phyloP scores from a whole-genome alignment of 495 filamentous ascomycete species.

The Penicillium longicatenatum region DNA sequence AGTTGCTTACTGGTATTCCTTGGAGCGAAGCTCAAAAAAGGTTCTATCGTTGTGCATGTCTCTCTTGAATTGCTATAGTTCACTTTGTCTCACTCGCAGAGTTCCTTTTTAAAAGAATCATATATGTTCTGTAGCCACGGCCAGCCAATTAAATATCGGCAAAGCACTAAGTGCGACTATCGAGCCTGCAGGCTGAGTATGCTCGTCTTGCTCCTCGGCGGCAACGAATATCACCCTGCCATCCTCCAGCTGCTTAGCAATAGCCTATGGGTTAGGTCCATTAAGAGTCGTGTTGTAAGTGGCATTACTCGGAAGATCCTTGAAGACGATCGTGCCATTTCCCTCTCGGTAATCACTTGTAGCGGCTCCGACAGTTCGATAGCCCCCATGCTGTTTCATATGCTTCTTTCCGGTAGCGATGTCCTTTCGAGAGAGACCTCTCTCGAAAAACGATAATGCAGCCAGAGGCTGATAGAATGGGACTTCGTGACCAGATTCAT shows the following conservation, averaged over 20 bases:
- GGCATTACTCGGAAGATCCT: slow-evolving; percentile 47
- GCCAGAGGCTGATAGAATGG: slow-evolving; percentile 69
- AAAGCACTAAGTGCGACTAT: too few relatives aligned
- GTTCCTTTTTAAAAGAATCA: too few relatives aligned
- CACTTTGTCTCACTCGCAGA: too few relatives aligned
- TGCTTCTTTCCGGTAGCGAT: slow-evolving; percentile 58
- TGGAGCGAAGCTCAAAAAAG: too few relatives aligned
- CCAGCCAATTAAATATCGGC: too few relatives aligned
- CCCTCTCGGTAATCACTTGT: slow-evolving; percentile 60
- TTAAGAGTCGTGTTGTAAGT: slow-evolving; percentile 60
- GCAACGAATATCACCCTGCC: background rate
- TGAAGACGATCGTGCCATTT: slow-evolving; percentile 55
- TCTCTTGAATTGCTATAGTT: too few relatives aligned
- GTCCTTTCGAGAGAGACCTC: slow-evolving; percentile 56
- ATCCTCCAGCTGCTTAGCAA: background rate
- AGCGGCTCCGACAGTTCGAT: slow-evolving; percentile 50
- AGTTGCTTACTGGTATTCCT: too few relatives aligned
- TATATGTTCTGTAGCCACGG: too few relatives aligned
- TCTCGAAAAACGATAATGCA: slow-evolving; percentile 60
- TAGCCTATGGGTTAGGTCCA: slow-evolving; percentile 33
- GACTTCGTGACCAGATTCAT: slow-evolving; percentile 70
- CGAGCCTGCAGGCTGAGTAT: too few relatives aligned
- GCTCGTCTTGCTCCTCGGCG: too few relatives aligned
- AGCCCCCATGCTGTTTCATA: slow-evolving; percentile 27
- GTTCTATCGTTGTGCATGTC: too few relatives aligned